A percentile compares a stretch with the other conserved stretches of the same genome.
Conservation (phyloP, 75 land plant species). For the Sequoia sempervirens region DNA sequence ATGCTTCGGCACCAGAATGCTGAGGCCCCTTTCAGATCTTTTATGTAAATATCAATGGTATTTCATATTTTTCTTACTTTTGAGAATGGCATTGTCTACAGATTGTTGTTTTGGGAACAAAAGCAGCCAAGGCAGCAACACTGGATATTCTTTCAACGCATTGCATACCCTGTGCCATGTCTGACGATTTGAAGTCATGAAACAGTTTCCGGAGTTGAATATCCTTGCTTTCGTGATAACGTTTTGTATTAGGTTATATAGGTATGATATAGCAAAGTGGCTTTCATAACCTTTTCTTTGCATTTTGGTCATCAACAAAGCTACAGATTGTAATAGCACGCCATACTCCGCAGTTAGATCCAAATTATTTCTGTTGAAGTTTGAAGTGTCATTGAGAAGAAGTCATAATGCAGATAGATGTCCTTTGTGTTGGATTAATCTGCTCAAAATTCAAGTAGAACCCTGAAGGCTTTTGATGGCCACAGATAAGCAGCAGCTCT, state of each 20-base stretch:
- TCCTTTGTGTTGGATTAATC: background rate
- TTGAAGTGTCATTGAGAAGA: background rate
- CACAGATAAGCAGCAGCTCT: background rate
- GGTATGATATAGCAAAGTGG: background rate
- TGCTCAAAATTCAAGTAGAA: background rate
- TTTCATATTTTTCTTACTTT: background rate
- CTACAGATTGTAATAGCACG: background rate
- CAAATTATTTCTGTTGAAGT: background rate
- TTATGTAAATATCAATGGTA: background rate
- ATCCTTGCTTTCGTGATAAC: background rate
- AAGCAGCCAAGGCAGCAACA: conserved; percentile 81
- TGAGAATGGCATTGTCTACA: conserved; percentile 20
- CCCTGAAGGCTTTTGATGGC: background rate
- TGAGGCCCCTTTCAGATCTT: conserved; percentile 1
- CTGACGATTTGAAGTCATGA: conserved; percentile 78
- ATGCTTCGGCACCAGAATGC: conserved; percentile 9
- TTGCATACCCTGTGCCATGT: conserved; percentile 93
- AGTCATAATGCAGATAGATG: background rate
- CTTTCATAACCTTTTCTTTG: background rate
- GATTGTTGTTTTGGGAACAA: conserved; percentile 80
- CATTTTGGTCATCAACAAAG: background rate
- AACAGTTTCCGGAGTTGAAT: background rate
- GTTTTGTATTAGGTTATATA: background rate
- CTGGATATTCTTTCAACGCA: conserved; percentile 81
- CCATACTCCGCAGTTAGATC: background rate